Evolutionary conservation across 805 yeast genomes (phyloP).

Genomic region (Cyberlindnera veronae): DNA sequence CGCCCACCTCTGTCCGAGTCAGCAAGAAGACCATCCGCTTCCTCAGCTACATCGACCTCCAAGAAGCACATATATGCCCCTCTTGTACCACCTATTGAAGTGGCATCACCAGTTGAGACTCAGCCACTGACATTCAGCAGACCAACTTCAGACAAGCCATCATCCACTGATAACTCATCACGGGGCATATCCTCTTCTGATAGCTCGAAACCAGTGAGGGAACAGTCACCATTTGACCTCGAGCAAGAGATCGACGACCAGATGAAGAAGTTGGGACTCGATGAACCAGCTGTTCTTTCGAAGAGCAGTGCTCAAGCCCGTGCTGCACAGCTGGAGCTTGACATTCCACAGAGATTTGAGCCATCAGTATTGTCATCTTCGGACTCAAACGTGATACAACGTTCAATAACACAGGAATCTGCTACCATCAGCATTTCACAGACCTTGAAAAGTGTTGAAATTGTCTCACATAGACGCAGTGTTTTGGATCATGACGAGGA

Average conservation of each 20-base stretch:
- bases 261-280: conserved; percentile 10
- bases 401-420: not conserved
- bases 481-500: conserved; percentile 21
- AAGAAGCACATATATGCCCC: not conserved
- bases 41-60: not conserved
- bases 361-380: not conserved
- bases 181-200: not conserved
- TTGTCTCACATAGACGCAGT: conserved; percentile 31
- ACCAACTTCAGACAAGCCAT: not conserved
- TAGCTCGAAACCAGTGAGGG: not conserved
- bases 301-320: not conserved
- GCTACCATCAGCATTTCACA: conserved; percentile 3
- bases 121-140: not conserved
- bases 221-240: conserved; percentile 4
- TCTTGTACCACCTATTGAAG: no score
- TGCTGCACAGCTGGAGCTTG: conserved; percentile 6
- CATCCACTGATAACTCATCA: not conserved
- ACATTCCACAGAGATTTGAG: conserved; percentile 8
- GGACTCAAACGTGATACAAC: not conserved
- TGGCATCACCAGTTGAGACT: not conserved
- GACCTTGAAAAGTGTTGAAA: conserved; percentile 28
- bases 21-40: conserved; percentile 2
- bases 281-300: not conserved
- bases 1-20: no score
- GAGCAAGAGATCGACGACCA: conserved; percentile 9